These are phyloP conservation scores for Trichoderma reesei DNA, from an alignment of 495 filamentous ascomycete species.

Conservation along the genomic window DNA sequence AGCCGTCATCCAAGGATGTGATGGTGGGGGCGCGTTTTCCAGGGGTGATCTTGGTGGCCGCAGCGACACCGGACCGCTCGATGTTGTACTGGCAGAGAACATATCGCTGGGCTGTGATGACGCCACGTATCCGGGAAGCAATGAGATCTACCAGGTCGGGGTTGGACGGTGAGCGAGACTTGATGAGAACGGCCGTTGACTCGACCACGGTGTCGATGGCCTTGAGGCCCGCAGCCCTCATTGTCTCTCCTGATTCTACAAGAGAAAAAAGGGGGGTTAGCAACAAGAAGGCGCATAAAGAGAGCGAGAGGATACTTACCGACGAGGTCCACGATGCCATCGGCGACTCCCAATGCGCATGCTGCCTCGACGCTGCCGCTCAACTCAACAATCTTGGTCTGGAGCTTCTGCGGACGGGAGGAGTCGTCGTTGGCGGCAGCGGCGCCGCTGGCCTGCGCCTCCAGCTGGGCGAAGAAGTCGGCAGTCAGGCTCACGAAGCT, in stretches of 20 bases:
- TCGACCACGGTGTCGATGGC: conserved; percentile 88
- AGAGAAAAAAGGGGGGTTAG: not conserved
- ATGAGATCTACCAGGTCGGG: conserved; percentile 70
- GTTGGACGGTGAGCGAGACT: conserved; percentile 78
- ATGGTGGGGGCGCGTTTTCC: conserved; percentile 92
- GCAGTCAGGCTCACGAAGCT: conserved; percentile 80
- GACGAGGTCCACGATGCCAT: conserved; percentile 95
- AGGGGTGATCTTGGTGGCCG: conserved; percentile 72
- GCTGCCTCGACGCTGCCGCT: conserved; percentile 95
- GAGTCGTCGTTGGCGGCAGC: not conserved
- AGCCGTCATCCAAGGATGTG: conserved; percentile 74
- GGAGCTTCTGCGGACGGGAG: conserved; percentile 38
- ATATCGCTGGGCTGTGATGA: conserved; percentile 92
- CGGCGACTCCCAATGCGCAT: conserved; percentile 88
- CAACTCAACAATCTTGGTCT: conserved; percentile 81
- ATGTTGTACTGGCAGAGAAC: conserved; percentile 97
- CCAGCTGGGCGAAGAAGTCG: conserved; percentile 71
- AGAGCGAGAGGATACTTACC: conserved; percentile 43
- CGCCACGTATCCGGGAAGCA: conserved; percentile 71
- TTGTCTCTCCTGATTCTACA: conserved; percentile 93
- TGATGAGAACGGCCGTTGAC: conserved; percentile 80
- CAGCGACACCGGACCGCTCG: conserved; percentile 51
- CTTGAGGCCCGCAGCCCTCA: conserved; percentile 94
- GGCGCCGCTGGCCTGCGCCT: conserved; percentile 36
- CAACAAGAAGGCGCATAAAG: not conserved